phyloP scores from a whole-genome alignment of 495 filamentous ascomycete species.

The Articulospora tetracladia region DNA sequence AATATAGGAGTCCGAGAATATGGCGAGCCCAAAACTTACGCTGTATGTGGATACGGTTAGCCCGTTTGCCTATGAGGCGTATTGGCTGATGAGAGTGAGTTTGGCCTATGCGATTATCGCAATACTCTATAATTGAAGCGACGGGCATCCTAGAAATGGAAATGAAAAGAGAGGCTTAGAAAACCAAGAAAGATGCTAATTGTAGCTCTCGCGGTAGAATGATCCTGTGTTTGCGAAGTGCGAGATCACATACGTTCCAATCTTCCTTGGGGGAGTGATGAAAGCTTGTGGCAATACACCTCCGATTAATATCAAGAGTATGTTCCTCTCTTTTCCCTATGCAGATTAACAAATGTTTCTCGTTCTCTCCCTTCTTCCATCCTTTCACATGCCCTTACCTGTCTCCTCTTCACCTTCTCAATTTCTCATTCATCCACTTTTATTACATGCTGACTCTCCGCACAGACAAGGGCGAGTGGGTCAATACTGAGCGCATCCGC shows the following conservation, averaged over 20 bases:
- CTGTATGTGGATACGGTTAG: conserved; percentile 67
- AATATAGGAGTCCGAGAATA: too few relatives aligned
- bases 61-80: conserved; percentile 69
- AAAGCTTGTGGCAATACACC: conserved; percentile 57
- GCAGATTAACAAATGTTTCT: too few relatives aligned
- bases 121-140: neutral
- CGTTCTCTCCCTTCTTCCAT: neutral
- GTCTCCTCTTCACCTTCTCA: neutral
- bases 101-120: too few relatives aligned
- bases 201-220: conserved; percentile 37
- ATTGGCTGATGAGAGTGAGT: conserved; percentile 50
- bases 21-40: conserved; percentile 55
- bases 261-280: conserved; percentile 69
- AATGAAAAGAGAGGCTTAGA: neutral
- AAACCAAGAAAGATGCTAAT: neutral
- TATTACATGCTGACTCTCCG: too few relatives aligned
- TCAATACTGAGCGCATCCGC: conserved; percentile 53
- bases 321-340: neutral
- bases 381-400: neutral
- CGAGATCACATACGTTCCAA: conserved; percentile 61
- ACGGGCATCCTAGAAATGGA: neutral
- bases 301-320: conserved; percentile 67
- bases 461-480: conserved; percentile 66
- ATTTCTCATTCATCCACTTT: too few relatives aligned
- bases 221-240: conserved; percentile 56